Base-by-base conservation (phyloP, 2,329 filamentous ascomycete species). In the Trichoderma semiorbis region DNA sequence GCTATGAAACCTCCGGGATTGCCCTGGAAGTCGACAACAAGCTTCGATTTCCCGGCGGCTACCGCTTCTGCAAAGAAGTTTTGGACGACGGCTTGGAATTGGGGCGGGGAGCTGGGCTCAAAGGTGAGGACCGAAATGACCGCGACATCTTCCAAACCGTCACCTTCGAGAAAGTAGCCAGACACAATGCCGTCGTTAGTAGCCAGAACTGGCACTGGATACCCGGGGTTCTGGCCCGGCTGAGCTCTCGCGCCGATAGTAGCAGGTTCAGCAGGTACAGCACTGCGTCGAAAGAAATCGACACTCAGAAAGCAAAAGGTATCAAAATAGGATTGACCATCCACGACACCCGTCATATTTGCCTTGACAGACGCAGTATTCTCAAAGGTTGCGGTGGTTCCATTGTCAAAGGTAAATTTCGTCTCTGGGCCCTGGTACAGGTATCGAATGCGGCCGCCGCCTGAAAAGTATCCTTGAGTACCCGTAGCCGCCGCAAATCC, bases 1-100 rank as follows among this genome's bases (percentile, higher is more conserved):
- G 89, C 77, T 58, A 91, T 86, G 16, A 83, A 84, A 28, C 89
- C 89, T 55, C 89, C 89, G 2, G 84, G 86, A 74, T 91, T 91
- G 61, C 36, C 71, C 55, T 76, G 75, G 34, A 75, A 68, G 60
- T 76, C 75, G 34, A 91, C 81, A 12, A 91, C 85, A 0, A 91
- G 84, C 78, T 88, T 89, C 60, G 84, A 89, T 80, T 89, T 90
- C 71, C 85, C 86, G 1, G 82, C 83, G 11, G 82, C 81, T 0
- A 78, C 74, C 11, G 80, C 80, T n/a, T 79, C 71, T 57, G 79
- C 77, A 61, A 83, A 79, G 71, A 83, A 82, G 28, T 80, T 75
- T 43, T 76, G 75, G 50, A 75, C 75, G 0, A 81, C 78, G 6
- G 77, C 73, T 60, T 84, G 79, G 72, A 83, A 84, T 68, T 82